Conservation (phyloP, 768 basidiomycete species). For the Mycena amicta region DNA sequence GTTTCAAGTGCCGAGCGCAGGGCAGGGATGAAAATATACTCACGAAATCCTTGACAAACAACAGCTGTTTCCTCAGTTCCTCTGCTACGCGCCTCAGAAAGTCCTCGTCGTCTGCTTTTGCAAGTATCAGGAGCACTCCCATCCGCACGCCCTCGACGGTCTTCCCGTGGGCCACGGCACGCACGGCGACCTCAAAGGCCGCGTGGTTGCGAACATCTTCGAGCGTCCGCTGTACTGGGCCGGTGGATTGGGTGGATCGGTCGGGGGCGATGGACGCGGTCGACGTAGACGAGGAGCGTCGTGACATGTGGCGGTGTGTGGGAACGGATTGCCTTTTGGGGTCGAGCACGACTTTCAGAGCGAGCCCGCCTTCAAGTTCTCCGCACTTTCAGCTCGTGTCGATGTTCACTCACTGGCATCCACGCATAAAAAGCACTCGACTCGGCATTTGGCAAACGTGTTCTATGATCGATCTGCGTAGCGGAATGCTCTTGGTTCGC, state of each 20-base stretch:
- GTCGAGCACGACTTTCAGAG: too few relatives aligned
- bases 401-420: too few relatives aligned
- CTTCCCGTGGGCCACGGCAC: conserved; percentile 45
- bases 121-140: conserved; percentile 62
- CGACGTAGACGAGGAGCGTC: background rate
- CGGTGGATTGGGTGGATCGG: conserved; percentile 1
- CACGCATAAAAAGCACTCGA: too few relatives aligned
- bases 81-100: conserved; percentile 61
- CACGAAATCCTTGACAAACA: conserved; percentile 40
- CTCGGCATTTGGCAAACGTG: too few relatives aligned
- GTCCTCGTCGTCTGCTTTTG: conserved; percentile 55
- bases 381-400: too few relatives aligned
- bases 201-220: conserved; percentile 55
- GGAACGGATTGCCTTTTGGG: background rate
- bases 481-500: too few relatives aligned
- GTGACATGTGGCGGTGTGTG: background rate
- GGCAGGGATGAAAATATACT: too few relatives aligned
- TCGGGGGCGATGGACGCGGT: conserved; percentile 7
- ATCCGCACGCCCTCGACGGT: conserved; percentile 52
- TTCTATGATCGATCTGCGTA: too few relatives aligned
- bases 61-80: conserved; percentile 44
- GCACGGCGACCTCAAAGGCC: conserved; percentile 50
- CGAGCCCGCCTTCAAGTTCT: too few relatives aligned
- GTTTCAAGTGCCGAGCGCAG: background rate
- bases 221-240: conserved; percentile 40